Evolutionary conservation across 768 basidiomycete species (phyloP), one percentile per base, ranked within the genome.

Genomic region (Termitomyces sp.): DNA sequence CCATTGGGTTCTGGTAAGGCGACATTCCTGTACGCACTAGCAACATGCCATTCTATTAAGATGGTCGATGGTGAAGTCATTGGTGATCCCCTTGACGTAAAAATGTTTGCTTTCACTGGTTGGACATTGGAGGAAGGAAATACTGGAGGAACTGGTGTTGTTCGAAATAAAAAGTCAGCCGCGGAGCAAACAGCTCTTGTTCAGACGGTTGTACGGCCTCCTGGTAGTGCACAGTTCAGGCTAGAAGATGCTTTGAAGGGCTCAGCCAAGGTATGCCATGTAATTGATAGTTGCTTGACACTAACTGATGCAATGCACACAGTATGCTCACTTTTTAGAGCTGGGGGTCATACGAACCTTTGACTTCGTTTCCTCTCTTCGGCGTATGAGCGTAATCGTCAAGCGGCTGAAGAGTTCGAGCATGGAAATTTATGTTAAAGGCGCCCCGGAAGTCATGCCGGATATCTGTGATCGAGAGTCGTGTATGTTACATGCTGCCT

Each of bases 401-500:
- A 99, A 98, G 72, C 82, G 93, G 54, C 81, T 99, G 55, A 97
- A 90, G 71, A 95, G 95, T 64, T 84, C 74, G 55, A 93, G 91
- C 70, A 98, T 99, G 94, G 97, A 99, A 70, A 81, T 98, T 12
- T 98, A 98, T 69, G 95, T 95, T 66, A 99, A 99, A 70, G 97
- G 97, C n/a, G 97, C 97, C 2, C 97, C 97, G 0, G 97, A 99
- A 72, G 93, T 98, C 57, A 98, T 99, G 95, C 71, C 75, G 7
- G 95, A 95, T 44, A 98, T 99, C 58, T 99, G 97, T 70, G 90
- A 95, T 56, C 87, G 80, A 61, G 84, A 89, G 54, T 91, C 95
- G n/a, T 87, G 96, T 98, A 66, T 65, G 94, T 78, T 49, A 14
- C n/a, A 7, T 46, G 36, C 30, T 54, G 8, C 41, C 33, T 7